Conservation (phyloP, 345 rosid species). For the Nasturtium officinale region DNA sequence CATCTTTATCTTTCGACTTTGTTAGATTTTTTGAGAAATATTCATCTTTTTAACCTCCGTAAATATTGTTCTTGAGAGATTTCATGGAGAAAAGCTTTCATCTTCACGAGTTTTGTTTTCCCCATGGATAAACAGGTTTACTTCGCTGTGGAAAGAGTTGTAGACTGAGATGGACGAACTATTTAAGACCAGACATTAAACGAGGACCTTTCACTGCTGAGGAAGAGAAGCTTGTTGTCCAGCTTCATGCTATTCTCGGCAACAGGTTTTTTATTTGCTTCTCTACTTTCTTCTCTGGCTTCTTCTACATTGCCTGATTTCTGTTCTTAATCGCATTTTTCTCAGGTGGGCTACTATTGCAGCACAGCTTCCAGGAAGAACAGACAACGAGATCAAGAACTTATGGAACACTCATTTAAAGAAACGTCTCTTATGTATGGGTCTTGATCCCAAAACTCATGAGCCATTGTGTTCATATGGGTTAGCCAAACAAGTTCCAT, state of each 20-base stretch:
- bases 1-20: neutral
- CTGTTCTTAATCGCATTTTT: neutral
- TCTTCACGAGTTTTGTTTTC: neutral
- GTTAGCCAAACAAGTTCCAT: slow-evolving; percentile 48
- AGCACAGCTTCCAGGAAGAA: slow-evolving; percentile 89
- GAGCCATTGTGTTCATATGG: slow-evolving; percentile 60
- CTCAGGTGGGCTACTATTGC: slow-evolving; percentile 99
- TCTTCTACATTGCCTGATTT: slow-evolving; percentile 22
- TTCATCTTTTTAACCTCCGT: neutral
- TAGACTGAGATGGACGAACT: slow-evolving; percentile 95
- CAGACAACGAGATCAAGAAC: slow-evolving; percentile 97
- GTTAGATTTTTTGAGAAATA: neutral
- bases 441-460: slow-evolving; percentile 85
- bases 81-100: neutral
- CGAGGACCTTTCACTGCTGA: slow-evolving; percentile 86
- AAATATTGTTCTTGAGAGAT: neutral
- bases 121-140: slow-evolving; percentile 53
- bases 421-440: slow-evolving; percentile 80
- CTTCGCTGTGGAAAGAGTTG: slow-evolving; percentile 98
- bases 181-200: slow-evolving; percentile 93
- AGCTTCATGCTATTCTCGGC: slow-evolving; percentile 94
- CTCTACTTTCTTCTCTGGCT: neutral
- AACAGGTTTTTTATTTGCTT: slow-evolving; percentile 60
- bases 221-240: slow-evolving; percentile 91
- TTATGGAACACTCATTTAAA: slow-evolving; percentile 96